phyloP scores from a whole-genome alignment of 2,329 filamentous ascomycete genomes.

The Metarhizium rileyi region DNA sequence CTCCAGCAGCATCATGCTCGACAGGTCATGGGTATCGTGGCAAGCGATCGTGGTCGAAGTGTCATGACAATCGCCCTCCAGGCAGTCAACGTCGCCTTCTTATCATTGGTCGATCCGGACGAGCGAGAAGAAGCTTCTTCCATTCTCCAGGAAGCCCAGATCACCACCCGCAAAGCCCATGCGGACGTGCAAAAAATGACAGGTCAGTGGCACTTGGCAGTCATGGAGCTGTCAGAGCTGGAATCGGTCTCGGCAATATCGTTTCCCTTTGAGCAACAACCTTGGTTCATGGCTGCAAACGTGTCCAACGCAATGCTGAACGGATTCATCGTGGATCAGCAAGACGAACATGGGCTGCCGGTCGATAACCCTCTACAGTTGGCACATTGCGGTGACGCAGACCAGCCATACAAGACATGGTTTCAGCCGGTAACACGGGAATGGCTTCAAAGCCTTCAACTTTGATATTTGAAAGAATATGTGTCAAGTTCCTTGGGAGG shows the following conservation, averaged over 20 bases:
- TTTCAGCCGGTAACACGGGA: constrained; percentile 52
- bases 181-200: neutral
- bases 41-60: constrained; percentile 72
- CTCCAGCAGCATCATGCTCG: constrained; percentile 67
- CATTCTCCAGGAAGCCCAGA: constrained; percentile 47
- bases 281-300: neutral
- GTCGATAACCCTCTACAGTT: constrained; percentile 59
- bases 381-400: constrained; percentile 67
- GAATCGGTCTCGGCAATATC: neutral
- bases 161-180: neutral
- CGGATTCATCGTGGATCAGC: neutral
- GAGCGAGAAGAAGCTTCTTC: constrained; percentile 75
- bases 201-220: neutral
- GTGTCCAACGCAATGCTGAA: neutral
- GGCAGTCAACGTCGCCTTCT: constrained; percentile 67
- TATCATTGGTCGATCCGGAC: constrained; percentile 54
- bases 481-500: too few relatives aligned
- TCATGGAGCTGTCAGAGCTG: neutral
- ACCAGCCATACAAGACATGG: constrained; percentile 73
- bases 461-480: neutral
- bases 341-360: neutral
- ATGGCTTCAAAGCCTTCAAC: neutral
- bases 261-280: neutral
- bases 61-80: constrained; percentile 71
- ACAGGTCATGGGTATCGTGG: constrained; percentile 81